Conservation (phyloP, 2,329 filamentous ascomycete species). For the Dactylonectria estremocensis region DNA sequence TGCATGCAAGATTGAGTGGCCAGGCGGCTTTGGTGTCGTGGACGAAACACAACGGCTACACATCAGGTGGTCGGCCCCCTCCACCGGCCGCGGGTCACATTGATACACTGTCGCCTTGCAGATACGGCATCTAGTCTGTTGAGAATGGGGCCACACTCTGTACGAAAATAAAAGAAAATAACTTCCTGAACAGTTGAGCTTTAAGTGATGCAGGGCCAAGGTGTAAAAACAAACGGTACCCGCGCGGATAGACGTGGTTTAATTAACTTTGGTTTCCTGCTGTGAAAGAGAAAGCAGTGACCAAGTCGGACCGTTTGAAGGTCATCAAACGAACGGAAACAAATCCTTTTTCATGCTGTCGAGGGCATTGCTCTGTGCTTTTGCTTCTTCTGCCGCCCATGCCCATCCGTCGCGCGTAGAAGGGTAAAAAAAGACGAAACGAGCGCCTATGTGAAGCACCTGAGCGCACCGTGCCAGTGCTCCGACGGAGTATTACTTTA, state of each 20-base stretch:
- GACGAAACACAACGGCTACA: slow-evolving; percentile 25
- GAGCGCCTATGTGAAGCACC: slow-evolving; percentile 18
- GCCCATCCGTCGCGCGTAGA: slow-evolving; percentile 5
- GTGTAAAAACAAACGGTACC: neutral
- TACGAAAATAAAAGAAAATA: neutral
- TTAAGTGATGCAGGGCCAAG: neutral
- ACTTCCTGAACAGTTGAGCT: neutral
- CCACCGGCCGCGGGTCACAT: neutral
- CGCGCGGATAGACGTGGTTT: slow-evolving; percentile 8
- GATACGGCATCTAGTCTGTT: neutral
- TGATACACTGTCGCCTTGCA: neutral
- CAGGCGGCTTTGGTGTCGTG: slow-evolving; percentile 20
- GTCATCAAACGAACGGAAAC: slow-evolving; percentile 26
- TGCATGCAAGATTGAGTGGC: slow-evolving; percentile 32
- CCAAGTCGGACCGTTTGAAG: slow-evolving; percentile 6
- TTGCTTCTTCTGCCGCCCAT: no score
- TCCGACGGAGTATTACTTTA: neutral
- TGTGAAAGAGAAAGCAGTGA: neutral
- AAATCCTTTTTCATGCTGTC: slow-evolving; percentile 31
- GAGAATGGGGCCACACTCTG: neutral
- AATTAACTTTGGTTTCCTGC: neutral
- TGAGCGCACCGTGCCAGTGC: slow-evolving; percentile 14
- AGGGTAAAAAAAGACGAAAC: slow-evolving; percentile 19
- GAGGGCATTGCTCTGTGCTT: slow-evolving; percentile 19
- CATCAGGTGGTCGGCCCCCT: neutral